Conservation (phyloP, 2,329 filamentous ascomycete species). For the Aspergillus sp. region DNA sequence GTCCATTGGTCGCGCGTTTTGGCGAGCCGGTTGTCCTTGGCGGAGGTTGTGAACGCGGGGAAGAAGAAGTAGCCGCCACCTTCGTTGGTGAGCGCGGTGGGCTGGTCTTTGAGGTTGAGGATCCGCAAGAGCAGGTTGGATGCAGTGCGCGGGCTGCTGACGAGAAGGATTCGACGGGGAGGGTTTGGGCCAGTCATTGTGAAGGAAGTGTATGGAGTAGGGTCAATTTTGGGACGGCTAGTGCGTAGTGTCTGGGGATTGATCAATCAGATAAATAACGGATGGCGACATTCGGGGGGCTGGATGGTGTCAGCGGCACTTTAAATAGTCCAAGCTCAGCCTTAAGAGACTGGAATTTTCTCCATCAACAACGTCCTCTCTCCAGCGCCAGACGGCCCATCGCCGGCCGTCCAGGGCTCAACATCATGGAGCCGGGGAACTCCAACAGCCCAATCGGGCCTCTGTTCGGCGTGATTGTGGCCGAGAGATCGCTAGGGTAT, state of each 20-base stretch:
- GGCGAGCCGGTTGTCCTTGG: constrained; percentile 11
- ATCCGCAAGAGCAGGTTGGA: constrained; percentile 33
- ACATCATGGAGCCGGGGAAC: not conserved
- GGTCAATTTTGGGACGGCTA: not conserved
- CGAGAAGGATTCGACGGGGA: constrained; percentile 18
- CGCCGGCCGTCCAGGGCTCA: too few relatives aligned
- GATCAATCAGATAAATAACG: constrained; percentile 5
- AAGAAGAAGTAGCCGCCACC: constrained; percentile 32
- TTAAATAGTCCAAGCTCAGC: not conserved
- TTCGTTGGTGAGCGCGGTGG: constrained; percentile 17
- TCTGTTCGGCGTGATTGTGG: not conserved
- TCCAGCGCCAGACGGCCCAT: too few relatives aligned
- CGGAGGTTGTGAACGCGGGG: constrained; percentile 8
- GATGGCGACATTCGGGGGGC: constrained; percentile 6
- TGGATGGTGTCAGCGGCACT: constrained; percentile 6
- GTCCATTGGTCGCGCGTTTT: constrained; percentile 28
- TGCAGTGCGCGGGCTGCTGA: constrained; percentile 31
- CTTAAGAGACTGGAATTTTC: not conserved
- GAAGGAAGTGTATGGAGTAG: not conserved
- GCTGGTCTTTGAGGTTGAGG: constrained; percentile 29
- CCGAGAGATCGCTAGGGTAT: not conserved
- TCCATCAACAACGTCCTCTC: too few relatives aligned
- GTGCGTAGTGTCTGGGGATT: not conserved
- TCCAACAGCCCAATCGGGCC: not conserved
- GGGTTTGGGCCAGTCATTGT: not conserved